A percentile compares a stretch with the other conserved stretches of the same genome.
Conservation (phyloP, 176 grass and related monocot species). For the Rhynchospora tenuis region DNA sequence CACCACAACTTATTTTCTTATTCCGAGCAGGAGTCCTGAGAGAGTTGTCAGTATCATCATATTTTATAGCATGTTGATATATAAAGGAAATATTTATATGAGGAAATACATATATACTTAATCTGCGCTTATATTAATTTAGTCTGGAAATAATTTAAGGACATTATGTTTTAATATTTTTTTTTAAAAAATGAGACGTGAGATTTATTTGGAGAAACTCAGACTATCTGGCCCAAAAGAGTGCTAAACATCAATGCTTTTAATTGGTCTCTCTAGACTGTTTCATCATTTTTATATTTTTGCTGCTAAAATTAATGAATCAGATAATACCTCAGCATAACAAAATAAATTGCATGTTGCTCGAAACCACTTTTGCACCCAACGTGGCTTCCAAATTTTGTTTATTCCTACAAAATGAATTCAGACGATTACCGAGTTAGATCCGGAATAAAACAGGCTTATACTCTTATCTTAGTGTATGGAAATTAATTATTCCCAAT, state of each 20-base stretch:
- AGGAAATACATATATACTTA: too few relatives aligned
- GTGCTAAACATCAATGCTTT: background rate
- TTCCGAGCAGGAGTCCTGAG: background rate
- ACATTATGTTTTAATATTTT: too few relatives aligned
- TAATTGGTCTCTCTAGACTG: background rate
- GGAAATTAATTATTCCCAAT: background rate
- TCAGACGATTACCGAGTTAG: background rate
- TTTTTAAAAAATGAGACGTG: too few relatives aligned
- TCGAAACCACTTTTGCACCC: background rate
- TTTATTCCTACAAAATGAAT: background rate
- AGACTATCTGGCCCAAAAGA: background rate
- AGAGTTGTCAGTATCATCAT: background rate
- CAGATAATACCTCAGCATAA: background rate
- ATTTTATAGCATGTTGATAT: background rate
- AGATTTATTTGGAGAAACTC: background rate
- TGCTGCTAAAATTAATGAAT: background rate
- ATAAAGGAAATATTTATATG: too few relatives aligned
- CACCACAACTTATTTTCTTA: background rate
- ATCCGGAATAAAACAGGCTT: background rate
- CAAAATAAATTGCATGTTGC: background rate
- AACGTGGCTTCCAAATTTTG: background rate
- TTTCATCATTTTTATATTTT: background rate
- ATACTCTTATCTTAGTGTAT: background rate
- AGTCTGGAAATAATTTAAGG: too few relatives aligned
- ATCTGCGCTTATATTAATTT: too few relatives aligned